phyloP scores from a whole-genome alignment of 371 early-diverging fungal species.

The Syncephalastrum monosporum region DNA sequence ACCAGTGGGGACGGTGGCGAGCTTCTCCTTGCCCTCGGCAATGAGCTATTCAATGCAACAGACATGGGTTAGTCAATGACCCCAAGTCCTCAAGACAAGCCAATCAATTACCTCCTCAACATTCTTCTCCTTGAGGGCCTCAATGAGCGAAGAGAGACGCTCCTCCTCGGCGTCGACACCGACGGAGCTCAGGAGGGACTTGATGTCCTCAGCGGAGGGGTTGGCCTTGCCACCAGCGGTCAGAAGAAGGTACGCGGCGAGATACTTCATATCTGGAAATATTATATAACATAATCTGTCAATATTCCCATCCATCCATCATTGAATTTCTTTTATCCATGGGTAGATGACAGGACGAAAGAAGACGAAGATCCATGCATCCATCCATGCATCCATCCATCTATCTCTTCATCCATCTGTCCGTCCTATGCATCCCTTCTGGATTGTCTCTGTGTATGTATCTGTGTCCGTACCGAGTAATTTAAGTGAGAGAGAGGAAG shows the following conservation, averaged over 20 bases:
- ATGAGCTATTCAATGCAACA: slow-evolving; percentile 58
- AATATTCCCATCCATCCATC: slow-evolving; percentile 2
- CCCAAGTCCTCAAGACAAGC: neutral
- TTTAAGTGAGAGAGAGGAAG: too few species aligned
- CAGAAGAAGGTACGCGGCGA: slow-evolving; percentile 97
- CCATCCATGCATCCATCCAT: too few species aligned
- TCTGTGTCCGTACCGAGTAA: too few species aligned
- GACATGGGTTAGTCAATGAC: neutral
- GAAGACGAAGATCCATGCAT: too few species aligned
- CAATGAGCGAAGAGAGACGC: slow-evolving; percentile 75
- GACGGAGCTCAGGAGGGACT: slow-evolving; percentile 85
- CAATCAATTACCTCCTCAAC: slow-evolving; percentile 65
- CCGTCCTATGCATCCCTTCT: too few species aligned
- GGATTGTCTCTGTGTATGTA: too few species aligned
- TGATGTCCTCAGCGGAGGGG: slow-evolving; percentile 84
- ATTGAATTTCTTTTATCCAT: neutral
- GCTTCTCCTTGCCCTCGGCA: slow-evolving; percentile 88
- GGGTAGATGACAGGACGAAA: too few species aligned
- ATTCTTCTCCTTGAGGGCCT: slow-evolving; percentile 87
- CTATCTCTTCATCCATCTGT: too few species aligned
- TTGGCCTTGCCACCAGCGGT: slow-evolving; percentile 85
- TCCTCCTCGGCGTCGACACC: slow-evolving; percentile 89
- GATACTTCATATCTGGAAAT: slow-evolving; percentile 77
- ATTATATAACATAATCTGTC: neutral
- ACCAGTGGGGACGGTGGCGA: slow-evolving; percentile 90